Conservation (phyloP, 352 stramenopile species). For the Pythium sp. region DNA sequence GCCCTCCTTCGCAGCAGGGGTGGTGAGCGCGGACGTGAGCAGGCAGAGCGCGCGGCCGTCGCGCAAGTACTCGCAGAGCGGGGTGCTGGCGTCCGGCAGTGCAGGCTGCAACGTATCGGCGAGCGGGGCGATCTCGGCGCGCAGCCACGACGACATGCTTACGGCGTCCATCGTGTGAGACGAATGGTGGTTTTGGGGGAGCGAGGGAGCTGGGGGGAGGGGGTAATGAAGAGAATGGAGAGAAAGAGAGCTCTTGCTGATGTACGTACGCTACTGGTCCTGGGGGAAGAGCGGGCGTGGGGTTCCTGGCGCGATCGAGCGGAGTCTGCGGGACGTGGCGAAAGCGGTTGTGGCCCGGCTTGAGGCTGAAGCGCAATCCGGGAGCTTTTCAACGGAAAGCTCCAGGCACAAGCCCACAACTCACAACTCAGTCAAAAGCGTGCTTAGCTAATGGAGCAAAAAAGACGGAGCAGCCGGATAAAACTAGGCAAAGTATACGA, state of each 20-base stretch:
- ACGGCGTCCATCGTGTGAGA: slow-evolving; percentile 10
- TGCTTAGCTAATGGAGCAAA: background rate
- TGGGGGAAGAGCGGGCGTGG: background rate
- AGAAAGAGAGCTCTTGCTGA: background rate
- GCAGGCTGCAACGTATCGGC: slow-evolving; percentile 30
- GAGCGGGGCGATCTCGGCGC: slow-evolving; percentile 42
- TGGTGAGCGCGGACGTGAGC: slow-evolving; percentile 45
- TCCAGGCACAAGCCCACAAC: background rate
- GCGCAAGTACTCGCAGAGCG: slow-evolving; percentile 67
- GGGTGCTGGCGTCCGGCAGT: slow-evolving; percentile 24
- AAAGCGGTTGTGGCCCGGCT: slow-evolving; percentile 9
- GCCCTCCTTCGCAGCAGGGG: slow-evolving; percentile 20
- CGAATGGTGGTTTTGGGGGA: background rate
- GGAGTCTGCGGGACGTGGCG: slow-evolving; percentile 3
- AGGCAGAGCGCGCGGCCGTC: slow-evolving; percentile 76
- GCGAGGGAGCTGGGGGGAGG: no score
- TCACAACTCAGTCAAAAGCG: background rate
- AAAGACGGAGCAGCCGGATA: no score
- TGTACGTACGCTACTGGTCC: background rate
- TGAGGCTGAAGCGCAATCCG: background rate
- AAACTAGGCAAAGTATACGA: no score
- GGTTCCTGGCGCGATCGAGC: background rate
- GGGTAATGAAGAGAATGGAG: background rate
- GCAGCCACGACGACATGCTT: slow-evolving; percentile 51
- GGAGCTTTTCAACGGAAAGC: background rate